Evolutionary conservation across 2,329 filamentous ascomycete species (phyloP).

Genomic region (Aspergillaceae sp.): DNA sequence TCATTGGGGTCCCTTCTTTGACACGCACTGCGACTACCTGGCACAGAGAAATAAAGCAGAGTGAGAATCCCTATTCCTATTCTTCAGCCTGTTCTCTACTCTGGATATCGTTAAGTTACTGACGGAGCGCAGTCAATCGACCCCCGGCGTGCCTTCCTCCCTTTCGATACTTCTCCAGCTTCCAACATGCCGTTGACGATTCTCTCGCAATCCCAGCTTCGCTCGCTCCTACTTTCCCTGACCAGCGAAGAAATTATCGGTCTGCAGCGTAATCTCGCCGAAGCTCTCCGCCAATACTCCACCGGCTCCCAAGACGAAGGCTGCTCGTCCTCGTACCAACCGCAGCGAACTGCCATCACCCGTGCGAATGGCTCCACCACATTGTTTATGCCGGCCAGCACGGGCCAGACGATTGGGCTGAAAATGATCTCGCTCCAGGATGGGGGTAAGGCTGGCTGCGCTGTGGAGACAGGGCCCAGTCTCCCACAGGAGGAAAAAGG

Average conservation of each 20-base stretch:
- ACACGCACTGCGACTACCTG: too few species aligned
- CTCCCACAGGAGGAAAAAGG: conserved; percentile 1
- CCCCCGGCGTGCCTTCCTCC: too few species aligned
- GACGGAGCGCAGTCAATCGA: too few species aligned
- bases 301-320: conserved; percentile 51
- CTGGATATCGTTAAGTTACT: too few species aligned
- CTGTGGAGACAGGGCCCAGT: conserved; percentile 21
- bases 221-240: conserved; percentile 47
- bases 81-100: too few species aligned
- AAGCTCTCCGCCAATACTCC: conserved; percentile 57
- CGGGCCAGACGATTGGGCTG: conserved; percentile 51
- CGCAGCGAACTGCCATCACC: conserved; percentile 52
- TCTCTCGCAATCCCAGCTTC: conserved; percentile 50
- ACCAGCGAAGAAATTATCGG: conserved; percentile 48
- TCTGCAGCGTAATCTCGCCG: conserved; percentile 51
- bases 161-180: neutral
- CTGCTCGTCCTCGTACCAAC: conserved; percentile 54
- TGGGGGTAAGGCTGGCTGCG: conserved; percentile 21
- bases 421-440: conserved; percentile 54
- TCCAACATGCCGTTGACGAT: conserved; percentile 51
- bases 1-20: too few species aligned
- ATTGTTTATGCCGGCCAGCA: conserved; percentile 59
- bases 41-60: too few species aligned
- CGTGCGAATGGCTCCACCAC: conserved; percentile 54
- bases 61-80: too few species aligned